Base-by-base conservation (phyloP, 2,329 filamentous ascomycete species). In the Bipolaris cookei region DNA sequence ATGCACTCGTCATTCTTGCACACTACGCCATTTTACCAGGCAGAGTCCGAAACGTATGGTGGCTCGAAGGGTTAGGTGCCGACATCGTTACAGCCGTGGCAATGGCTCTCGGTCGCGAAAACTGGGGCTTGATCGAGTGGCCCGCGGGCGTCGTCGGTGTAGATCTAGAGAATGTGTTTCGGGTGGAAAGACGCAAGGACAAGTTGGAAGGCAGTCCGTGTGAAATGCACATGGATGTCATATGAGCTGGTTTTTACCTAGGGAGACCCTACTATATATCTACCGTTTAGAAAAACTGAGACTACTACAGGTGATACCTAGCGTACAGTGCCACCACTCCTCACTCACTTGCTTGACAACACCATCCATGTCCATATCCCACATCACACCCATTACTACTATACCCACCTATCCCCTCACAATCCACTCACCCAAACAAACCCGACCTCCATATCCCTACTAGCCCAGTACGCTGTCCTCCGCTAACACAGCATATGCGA, bases 21-120 rank as follows among this genome's bases (percentile, higher is more conserved):
- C 69, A 78, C 51, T 78, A 73, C 51, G 76, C 75, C 16, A 66
- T 78, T 4, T 54, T 79, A 14, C 65, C 74, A 1, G 72, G 72
- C 0, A 58, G 73, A 20, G 67, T 74, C 6, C 56, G 72, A 14
- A 71, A 71, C 21, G 68, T 74, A 6, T 76, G 73, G 73, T 76
- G 72, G 72, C 49, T 76, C 5, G 72, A 75, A 39, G 72, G 71
- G 0, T 45, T 76, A 5, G 73, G 73, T 4, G 64, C 67, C 3
- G 67, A 72, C 34, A 68, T 74, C 38, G 65, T 75, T 8, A 71
- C 64, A 18, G 68, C 71, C n/a, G 65, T 73, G 34, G 72, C 71
- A 2, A 70, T 73, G 66, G 69, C 67, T 4, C 43, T 76, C 25
- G 71, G 73, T 1, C 53, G 59, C 13, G 71, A 72, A 45, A 65